Percentiles rank a stretch among this genome's conserved stretches.
Conservation (phyloP, 768 basidiomycete genomes). For the Lenzites betulinus region DNA sequence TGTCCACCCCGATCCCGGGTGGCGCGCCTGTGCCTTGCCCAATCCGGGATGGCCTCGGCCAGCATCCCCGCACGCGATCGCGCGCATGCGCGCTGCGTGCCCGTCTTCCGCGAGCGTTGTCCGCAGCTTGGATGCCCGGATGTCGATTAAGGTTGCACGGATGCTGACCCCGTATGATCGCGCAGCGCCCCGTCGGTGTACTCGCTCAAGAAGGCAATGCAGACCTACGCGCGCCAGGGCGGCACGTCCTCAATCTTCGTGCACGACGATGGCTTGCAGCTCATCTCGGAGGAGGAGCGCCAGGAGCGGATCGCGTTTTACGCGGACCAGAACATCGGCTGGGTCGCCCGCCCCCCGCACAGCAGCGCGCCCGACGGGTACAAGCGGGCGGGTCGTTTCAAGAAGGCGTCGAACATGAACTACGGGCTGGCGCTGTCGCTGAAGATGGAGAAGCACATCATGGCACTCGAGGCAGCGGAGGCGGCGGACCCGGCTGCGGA, state of each 20-base stretch:
- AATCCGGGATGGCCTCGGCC: neutral
- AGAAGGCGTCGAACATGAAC: slow-evolving; percentile 94
- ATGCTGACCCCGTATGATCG: slow-evolving; percentile 9
- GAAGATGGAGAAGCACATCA: slow-evolving; percentile 54
- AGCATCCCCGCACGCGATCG: neutral
- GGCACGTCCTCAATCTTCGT: slow-evolving; percentile 79
- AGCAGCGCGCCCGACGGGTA: slow-evolving; percentile 61
- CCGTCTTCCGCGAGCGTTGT: neutral
- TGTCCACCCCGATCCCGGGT: slow-evolving; percentile 1
- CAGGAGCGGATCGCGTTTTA: slow-evolving; percentile 74
- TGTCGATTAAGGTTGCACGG: neutral
- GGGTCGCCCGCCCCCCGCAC: slow-evolving; percentile 81
- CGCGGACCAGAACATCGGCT: slow-evolving; percentile 75
- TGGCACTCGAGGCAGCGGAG: slow-evolving; percentile 46
- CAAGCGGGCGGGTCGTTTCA: slow-evolving; percentile 86
- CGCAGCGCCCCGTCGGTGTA: slow-evolving; percentile 69
- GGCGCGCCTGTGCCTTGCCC: neutral
- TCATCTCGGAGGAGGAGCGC: slow-evolving; percentile 61
- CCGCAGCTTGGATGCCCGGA: too few species aligned
- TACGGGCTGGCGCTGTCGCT: slow-evolving; percentile 73
- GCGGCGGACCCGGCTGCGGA: slow-evolving; percentile 36
- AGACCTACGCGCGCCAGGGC: slow-evolving; percentile 90
- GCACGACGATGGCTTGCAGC: slow-evolving; percentile 83
- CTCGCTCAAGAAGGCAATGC: slow-evolving; percentile 84
- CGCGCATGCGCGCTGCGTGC: neutral